Evolutionary conservation across 805 yeast species (phyloP).

Genomic region (Naumovozyma baii): DNA sequence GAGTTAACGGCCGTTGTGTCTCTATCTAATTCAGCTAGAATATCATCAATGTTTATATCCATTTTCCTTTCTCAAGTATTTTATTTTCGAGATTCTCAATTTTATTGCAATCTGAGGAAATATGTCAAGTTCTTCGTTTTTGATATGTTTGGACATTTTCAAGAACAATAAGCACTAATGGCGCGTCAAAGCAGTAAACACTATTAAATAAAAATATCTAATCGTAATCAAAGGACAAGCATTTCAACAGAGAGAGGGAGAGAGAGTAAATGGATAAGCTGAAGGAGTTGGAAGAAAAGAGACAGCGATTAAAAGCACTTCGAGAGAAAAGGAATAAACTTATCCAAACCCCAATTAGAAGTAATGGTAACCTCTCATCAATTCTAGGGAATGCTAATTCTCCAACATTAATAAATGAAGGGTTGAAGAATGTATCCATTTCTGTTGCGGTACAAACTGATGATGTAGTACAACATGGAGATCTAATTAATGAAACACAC

Average conservation of each 20-base stretch:
- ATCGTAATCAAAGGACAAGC: neutral
- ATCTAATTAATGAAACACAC: neutral
- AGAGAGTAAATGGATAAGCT: slow-evolving; percentile 23
- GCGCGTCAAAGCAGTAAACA: neutral
- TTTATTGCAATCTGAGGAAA: neutral
- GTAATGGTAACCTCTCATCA: neutral
- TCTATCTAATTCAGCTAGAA: slow-evolving; percentile 54
- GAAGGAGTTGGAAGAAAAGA: slow-evolving; percentile 43
- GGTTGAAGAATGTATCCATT: no score
- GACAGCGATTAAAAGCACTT: slow-evolving; percentile 42
- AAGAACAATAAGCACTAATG: neutral
- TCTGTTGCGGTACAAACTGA: slow-evolving; percentile 18
- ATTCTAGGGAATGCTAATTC: no score
- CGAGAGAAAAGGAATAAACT: slow-evolving; percentile 34
- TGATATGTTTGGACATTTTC: slow-evolving; percentile 12
- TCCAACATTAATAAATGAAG: no score
- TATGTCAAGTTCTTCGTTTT: slow-evolving; percentile 11
- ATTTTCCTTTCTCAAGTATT: slow-evolving; percentile 6
- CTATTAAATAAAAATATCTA: neutral
- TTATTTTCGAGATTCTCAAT: no score
- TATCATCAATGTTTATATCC: slow-evolving; percentile 58
- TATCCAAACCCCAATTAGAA: neutral
- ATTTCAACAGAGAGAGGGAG: neutral
- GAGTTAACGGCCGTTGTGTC: slow-evolving; percentile 31
- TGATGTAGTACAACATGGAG: neutral